Evolutionary conservation across 2,329 filamentous ascomycete species (phyloP).

Genomic region (Claviceps lovelessii): DNA sequence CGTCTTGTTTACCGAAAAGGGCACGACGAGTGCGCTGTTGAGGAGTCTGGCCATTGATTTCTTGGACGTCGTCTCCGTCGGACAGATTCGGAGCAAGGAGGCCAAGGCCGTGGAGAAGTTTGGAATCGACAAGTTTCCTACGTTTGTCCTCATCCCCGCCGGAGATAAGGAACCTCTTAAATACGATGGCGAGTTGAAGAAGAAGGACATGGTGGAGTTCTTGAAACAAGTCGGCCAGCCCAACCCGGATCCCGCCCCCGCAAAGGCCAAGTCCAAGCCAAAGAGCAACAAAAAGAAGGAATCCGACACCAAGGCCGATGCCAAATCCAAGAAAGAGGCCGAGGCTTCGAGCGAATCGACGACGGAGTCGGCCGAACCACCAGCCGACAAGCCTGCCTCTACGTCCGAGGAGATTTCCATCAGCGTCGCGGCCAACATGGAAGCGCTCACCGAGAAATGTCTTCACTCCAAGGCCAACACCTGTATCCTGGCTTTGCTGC

Average conservation of each 20-base stretch:
- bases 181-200: constrained; percentile 76
- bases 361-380: neutral
- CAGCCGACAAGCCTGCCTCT: constrained; percentile 6
- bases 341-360: constrained; percentile 23
- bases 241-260: constrained; percentile 55
- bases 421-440: constrained; percentile 45
- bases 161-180: constrained; percentile 52
- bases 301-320: constrained; percentile 18
- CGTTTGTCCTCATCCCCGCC: constrained; percentile 64
- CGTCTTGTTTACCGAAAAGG: constrained; percentile 87
- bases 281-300: constrained; percentile 15
- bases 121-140: constrained; percentile 63
- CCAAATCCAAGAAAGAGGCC: constrained; percentile 22
- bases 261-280: constrained; percentile 18
- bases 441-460: constrained; percentile 56
- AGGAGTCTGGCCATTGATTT: constrained; percentile 85
- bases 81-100: constrained; percentile 75
- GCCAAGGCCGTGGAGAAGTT: constrained; percentile 56
- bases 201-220: constrained; percentile 68
- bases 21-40: constrained; percentile 67
- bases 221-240: constrained; percentile 64
- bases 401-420: constrained; percentile 42
- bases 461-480: constrained; percentile 62
- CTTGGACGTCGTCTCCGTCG: constrained; percentile 62
- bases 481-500: constrained; percentile 66